phyloP scores from a whole-genome alignment of 139 green algal species.

The Chlamydomonas sphaeroides region DNA sequence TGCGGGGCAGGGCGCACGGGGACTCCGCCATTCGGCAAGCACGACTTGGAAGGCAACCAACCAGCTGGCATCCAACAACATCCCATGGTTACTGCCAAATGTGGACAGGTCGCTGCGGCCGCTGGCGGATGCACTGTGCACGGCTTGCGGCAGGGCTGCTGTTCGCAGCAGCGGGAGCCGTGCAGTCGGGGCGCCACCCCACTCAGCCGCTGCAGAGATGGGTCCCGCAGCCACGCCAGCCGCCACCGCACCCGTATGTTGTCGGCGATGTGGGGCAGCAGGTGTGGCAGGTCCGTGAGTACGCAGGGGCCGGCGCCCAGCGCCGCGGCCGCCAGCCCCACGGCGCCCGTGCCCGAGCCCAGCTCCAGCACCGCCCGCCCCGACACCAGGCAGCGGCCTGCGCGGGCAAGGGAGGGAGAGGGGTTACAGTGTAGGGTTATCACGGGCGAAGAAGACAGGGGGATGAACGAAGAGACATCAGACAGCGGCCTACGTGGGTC shows the following conservation, averaged over 20 bases:
- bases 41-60: too few species aligned
- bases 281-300: conserved; percentile 31
- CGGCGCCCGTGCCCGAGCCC: conserved; percentile 16
- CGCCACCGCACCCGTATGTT: conserved; percentile 27
- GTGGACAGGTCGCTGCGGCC: neutral
- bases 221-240: neutral
- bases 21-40: too few species aligned
- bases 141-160: neutral
- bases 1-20: neutral
- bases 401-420: neutral
- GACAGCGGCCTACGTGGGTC: too few species aligned
- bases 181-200: neutral
- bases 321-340: conserved; percentile 13
- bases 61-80: too few species aligned
- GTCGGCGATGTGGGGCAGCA: conserved; percentile 15
- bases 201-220: neutral
- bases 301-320: neutral
- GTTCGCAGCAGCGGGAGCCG: neutral
- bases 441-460: neutral
- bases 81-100: neutral
- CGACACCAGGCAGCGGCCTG: neutral
- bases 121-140: neutral
- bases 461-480: neutral
- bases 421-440: neutral
- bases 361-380: neutral